A percentile compares a stretch with the other conserved stretches of the same genome.
Evolutionary conservation across 1,284 basidiomycete genomes (phyloP).

Genomic region (Puccinia triticina): DNA sequence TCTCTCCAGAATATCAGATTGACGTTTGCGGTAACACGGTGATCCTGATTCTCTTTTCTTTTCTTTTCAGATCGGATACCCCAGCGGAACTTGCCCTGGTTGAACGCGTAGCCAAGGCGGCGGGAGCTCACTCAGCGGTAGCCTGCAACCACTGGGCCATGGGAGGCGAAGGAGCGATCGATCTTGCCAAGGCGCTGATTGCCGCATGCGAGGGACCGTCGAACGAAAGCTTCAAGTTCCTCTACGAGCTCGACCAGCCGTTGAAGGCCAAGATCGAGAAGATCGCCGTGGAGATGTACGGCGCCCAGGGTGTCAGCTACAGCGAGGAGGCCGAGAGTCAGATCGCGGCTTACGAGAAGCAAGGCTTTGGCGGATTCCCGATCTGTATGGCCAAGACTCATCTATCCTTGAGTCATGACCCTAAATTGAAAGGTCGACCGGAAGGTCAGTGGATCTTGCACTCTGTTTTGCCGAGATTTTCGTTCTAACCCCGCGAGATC

Average conservation of each 20-base stretch:
- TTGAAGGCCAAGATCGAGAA: slow-evolving; percentile 84
- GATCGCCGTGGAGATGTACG: slow-evolving; percentile 86
- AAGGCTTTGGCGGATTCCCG: slow-evolving; percentile 78
- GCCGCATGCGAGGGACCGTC: slow-evolving; percentile 73
- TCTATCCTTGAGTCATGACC: slow-evolving; percentile 91
- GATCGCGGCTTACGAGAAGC: slow-evolving; percentile 85
- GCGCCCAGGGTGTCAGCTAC: slow-evolving; percentile 78
- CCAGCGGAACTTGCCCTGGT: slow-evolving; percentile 85
- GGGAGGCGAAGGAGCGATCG: slow-evolving; percentile 83
- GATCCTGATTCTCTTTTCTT: slow-evolving; percentile 42
- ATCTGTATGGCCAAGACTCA: slow-evolving; percentile 97
- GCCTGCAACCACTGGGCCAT: slow-evolving; percentile 96
- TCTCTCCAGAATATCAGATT: slow-evolving; percentile 53
- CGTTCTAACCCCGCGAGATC: background rate
- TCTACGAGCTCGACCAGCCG: slow-evolving; percentile 74
- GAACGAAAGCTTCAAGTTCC: slow-evolving; percentile 80
- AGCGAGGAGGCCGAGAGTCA: slow-evolving; percentile 77
- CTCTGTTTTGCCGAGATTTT: slow-evolving; percentile 24
- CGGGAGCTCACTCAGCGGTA: slow-evolving; percentile 92
- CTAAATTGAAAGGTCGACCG: slow-evolving; percentile 85
- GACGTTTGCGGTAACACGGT: background rate
- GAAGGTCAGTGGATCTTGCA: slow-evolving; percentile 62
- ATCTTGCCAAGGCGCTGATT: slow-evolving; percentile 83
- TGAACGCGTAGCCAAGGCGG: slow-evolving; percentile 75
- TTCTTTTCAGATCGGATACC: slow-evolving; percentile 74